A percentile compares a stretch with the other conserved stretches of the same genome.
Conservation (phyloP, 352 stramenopile genomes). For the Pythium chondricola region DNA sequence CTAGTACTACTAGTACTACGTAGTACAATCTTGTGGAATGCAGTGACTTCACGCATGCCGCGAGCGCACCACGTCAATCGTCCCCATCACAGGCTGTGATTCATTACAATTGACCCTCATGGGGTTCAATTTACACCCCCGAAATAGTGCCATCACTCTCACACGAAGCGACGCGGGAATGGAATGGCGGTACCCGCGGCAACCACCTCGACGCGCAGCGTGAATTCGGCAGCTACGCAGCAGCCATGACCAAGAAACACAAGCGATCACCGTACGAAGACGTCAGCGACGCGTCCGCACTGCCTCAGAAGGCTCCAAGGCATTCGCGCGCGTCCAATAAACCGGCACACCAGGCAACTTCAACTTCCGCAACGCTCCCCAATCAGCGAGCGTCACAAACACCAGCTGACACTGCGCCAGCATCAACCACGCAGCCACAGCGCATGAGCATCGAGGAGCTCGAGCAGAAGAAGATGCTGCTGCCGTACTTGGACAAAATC, state of each 20-base stretch:
- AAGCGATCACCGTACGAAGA: slow-evolving; percentile 18
- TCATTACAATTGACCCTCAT: background rate
- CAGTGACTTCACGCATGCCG: no score
- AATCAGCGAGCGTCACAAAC: no score
- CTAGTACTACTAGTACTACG: no score
- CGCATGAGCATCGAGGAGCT: slow-evolving; percentile 53
- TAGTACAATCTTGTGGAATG: no score
- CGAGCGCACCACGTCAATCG: no score
- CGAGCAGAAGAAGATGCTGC: slow-evolving; percentile 76
- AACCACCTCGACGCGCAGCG: no score
- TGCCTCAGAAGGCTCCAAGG: slow-evolving; percentile 4
- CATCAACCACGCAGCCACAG: background rate
- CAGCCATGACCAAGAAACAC: slow-evolving; percentile 17
- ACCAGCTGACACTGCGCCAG: no score
- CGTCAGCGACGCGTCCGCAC: background rate
- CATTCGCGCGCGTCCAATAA: background rate
- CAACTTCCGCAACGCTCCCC: no score
- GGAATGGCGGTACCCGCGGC: background rate
- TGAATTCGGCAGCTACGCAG: no score
- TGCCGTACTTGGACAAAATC: slow-evolving; percentile 83
- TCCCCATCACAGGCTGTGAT: no score
- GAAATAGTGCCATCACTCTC: background rate
- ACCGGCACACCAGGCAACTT: background rate
- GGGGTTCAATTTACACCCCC: background rate
- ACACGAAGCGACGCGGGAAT: background rate